Conservation (phyloP, 176 grass and related monocot genomes). For the Bonia amplexicaulis region DNA sequence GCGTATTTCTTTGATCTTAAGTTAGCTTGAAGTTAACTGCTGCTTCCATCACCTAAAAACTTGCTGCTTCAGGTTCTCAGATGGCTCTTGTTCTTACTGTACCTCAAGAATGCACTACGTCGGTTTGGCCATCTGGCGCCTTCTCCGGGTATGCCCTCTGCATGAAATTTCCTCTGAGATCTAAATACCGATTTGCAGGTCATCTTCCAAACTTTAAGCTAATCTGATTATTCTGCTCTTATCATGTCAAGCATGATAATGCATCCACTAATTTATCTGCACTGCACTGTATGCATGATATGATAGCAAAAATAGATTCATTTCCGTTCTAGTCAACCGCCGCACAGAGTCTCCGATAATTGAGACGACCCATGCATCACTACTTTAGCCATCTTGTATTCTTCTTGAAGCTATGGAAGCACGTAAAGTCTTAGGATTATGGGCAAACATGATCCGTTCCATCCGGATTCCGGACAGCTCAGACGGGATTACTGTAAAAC, state of each 20-base stretch:
- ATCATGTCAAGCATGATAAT: background rate
- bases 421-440: background rate
- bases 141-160: background rate
- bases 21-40: background rate
- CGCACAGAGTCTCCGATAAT: background rate
- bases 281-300: background rate
- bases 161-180: background rate
- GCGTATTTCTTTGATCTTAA: background rate
- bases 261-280: background rate
- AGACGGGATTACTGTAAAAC: background rate
- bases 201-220: background rate
- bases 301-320: background rate
- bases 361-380: background rate
- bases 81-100: background rate
- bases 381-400: background rate
- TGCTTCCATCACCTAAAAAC: background rate
- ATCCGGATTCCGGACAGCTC: background rate
- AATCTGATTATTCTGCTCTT: background rate
- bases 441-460: background rate
- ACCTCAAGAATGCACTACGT: background rate
- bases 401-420: background rate
- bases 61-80: background rate
- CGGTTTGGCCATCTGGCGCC: background rate
- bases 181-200: background rate
- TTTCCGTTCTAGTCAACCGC: background rate